A percentile compares a stretch with the other conserved stretches of the same genome.
Conservation (phyloP, 805 yeast genomes). For the Metschnikowia lunata region DNA sequence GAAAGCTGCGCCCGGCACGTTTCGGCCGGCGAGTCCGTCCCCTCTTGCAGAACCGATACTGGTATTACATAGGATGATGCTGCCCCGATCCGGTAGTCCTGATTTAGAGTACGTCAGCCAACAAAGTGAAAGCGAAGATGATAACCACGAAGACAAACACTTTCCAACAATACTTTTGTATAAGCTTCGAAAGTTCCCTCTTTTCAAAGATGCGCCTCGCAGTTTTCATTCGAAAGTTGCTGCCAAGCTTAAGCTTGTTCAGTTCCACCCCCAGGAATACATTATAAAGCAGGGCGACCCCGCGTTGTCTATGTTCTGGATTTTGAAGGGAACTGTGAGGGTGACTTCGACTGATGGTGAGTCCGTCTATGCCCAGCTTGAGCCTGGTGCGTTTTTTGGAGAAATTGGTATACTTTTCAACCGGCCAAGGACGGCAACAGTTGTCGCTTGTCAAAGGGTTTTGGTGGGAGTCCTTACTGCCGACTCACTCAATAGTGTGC, state of each 20-base stretch:
- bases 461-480: conserved; percentile 65
- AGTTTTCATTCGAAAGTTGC: conserved; percentile 59
- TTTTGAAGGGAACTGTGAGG: conserved; percentile 68
- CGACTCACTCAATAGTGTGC: conserved; percentile 54
- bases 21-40: conserved; percentile 19
- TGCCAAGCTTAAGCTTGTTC: conserved; percentile 52
- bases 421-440: conserved; percentile 76
- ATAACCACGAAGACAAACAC: conserved; percentile 8
- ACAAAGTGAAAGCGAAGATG: conserved; percentile 10
- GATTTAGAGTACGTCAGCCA: conserved; percentile 1
- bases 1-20: conserved; percentile 10
- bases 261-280: conserved; percentile 63
- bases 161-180: conserved; percentile 53
- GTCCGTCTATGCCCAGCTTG: conserved; percentile 64
- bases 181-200: conserved; percentile 53
- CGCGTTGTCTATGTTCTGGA: conserved; percentile 76
- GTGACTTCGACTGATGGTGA: conserved; percentile 78
- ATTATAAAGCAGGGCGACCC: conserved; percentile 70
- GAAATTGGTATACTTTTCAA: conserved; percentile 75
- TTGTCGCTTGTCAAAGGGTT: conserved; percentile 63
- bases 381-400: conserved; percentile 70
- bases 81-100: conserved; percentile 3
- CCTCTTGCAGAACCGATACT: conserved; percentile 12
- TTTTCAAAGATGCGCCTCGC: conserved; percentile 64
- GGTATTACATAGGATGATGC: not conserved